phyloP scores from a whole-genome alignment of 768 basidiomycete species.

The Podaxis carcinomalis region DNA sequence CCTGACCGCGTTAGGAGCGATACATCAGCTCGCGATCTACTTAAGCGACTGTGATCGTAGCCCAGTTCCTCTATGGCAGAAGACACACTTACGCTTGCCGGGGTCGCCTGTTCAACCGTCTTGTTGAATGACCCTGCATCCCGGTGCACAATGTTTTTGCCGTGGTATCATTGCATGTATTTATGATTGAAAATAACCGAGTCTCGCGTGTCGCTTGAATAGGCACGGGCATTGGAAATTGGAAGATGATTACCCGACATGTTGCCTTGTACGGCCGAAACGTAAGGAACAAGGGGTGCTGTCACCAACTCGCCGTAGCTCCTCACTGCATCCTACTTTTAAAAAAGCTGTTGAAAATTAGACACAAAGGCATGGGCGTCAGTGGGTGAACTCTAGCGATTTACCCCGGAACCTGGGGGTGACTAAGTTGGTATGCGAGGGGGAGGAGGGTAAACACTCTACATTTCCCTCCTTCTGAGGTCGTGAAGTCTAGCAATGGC shows the following conservation, averaged over 20 bases:
- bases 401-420: background rate
- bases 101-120: background rate
- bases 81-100: background rate
- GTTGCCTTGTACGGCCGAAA: background rate
- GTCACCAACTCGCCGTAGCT: background rate
- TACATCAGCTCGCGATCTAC: conserved; percentile 37
- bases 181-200: background rate
- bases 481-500: background rate
- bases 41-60: conserved; percentile 28
- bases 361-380: background rate
- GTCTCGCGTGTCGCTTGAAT: background rate
- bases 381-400: background rate
- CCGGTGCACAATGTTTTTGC: background rate
- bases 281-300: background rate
- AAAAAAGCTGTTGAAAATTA: no score
- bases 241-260: background rate
- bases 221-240: background rate
- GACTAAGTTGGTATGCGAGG: background rate
- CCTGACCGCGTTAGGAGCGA: background rate
- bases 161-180: conserved; percentile 1
- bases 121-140: background rate
- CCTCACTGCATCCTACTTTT: no score
- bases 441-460: no score
- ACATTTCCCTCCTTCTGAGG: background rate
- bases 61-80: conserved; percentile 1